Base-by-base conservation (phyloP, 2,329 filamentous ascomycete genomes). In the Dothideomycetidae sp. region DNA sequence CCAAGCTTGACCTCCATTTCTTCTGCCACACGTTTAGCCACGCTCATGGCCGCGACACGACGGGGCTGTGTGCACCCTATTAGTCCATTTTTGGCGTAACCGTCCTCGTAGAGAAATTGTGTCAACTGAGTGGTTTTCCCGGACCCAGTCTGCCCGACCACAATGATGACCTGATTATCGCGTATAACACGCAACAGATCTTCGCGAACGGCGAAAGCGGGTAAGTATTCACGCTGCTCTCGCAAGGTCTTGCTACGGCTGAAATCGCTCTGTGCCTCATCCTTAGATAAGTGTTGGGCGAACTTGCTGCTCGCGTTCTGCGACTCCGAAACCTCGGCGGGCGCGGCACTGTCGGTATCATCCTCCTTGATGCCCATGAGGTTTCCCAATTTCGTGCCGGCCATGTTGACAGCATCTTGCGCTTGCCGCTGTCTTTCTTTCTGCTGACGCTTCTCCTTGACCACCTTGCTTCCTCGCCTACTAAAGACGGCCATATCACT, bases 401-500 rank as follows among this genome's bases (percentile, higher is more conserved):
- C 82, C 54, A 93, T 72, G 48, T 83, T 94, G 0, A 90, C 96
- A 5, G 90, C 88, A 52, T 96, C 81, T 54, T 94, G 85, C 0
- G 90, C 88, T 57, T 96, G 88, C 50, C 85, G 84, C 52, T 93
- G 83, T 29, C 90, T 74, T 56, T 98, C 90, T 44, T 86, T 80
- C 57, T 93, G 85, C 58, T 93, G 85, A 29, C 92, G 70, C 48
- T 80, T 78, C 50, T 98, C 90, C 51, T 81, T 82, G 10, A 98
- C 90, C 2, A 94, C 85, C 49, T 76, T 81, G 54, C 88, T 96
- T 1, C 90, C 90, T 56, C 94, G 94, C 30, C 88, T 73, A 61
- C 85, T 93, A 50, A 96, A 96, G 1, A 98, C 86, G 1, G 90
- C 90, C 90, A 98, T 93, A 53, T 98, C 90, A 54, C 92, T 98